Evolutionary conservation across 83 land plant species (phyloP).

Genomic region (Larix sibirica): DNA sequence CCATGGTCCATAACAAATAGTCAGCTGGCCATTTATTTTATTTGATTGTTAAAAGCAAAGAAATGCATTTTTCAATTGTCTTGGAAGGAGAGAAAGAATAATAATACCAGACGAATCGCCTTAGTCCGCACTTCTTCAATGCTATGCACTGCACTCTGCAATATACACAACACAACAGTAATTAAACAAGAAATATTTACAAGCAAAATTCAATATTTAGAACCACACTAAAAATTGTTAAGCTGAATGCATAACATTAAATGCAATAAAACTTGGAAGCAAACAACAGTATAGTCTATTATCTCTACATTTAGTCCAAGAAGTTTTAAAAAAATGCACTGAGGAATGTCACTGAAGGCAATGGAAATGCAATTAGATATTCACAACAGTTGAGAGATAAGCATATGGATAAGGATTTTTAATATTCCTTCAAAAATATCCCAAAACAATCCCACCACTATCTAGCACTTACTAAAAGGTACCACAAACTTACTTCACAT

Average conservation of each 20-base stretch:
- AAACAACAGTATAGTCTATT: too few species aligned
- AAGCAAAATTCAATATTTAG: neutral
- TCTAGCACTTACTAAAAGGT: too few species aligned
- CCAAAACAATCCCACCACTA: too few species aligned
- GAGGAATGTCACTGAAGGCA: neutral
- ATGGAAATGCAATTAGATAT: too few species aligned
- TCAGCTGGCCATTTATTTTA: neutral
- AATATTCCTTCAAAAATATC: too few species aligned
- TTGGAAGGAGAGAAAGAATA: neutral
- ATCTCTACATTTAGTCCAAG: too few species aligned
- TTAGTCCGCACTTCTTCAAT: conserved; percentile 87
- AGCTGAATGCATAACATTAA: neutral
- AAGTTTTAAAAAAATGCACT: neutral
- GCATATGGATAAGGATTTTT: too few species aligned
- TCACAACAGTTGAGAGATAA: too few species aligned
- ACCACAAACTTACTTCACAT: too few species aligned
- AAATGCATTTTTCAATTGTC: neutral
- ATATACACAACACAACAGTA: neutral
- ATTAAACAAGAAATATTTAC: neutral
- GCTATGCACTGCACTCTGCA: conserved; percentile 91
- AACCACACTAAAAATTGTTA: neutral
- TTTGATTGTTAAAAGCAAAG: neutral
- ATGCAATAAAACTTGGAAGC: too few species aligned
- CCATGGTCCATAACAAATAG: neutral
- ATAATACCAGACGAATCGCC: conserved; percentile 94